phyloP scores from a whole-genome alignment of 176 grass and related monocot species.

The Panicum miliaceum region DNA sequence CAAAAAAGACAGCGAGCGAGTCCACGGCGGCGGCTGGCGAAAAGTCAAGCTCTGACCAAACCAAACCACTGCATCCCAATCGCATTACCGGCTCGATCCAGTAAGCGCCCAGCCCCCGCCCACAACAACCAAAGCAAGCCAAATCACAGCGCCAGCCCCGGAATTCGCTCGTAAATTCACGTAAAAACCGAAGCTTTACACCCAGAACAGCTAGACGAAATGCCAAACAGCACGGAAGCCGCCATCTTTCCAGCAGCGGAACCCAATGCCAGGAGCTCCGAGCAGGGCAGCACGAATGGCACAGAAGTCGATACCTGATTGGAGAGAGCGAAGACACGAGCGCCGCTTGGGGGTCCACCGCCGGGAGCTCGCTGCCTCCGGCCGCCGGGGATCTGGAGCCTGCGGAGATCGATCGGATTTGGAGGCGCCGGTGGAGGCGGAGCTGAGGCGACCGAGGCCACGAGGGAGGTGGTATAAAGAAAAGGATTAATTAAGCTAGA shows the following conservation, averaged over 20 bases:
- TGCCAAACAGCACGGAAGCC: neutral
- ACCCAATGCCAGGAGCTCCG: constrained; percentile 38
- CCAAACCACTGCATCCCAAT: constrained; percentile 30
- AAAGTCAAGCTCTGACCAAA: constrained; percentile 56
- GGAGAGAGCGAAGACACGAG: neutral
- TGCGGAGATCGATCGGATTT: constrained; percentile 41
- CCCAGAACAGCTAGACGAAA: neutral
- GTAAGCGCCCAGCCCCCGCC: constrained; percentile 1
- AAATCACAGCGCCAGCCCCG: constrained; percentile 3
- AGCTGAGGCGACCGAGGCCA: neutral
- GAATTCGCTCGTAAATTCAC: neutral
- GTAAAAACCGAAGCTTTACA: constrained; percentile 27
- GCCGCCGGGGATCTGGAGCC: constrained; percentile 43
- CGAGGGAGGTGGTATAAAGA: constrained; percentile 34
- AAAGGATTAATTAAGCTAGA: constrained; percentile 42
- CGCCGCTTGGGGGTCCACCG: neutral
- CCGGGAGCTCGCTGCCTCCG: constrained; percentile 24
- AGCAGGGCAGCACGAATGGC: neutral
- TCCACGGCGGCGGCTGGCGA: constrained; percentile 39
- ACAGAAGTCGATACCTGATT: neutral
- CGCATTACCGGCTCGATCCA: constrained; percentile 38
- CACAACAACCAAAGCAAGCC: neutral
- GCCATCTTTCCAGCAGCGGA: neutral
- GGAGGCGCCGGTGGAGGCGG: constrained; percentile 30
- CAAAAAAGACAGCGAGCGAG: neutral